phyloP scores from a whole-genome alignment of 768 basidiomycete species.

The Pulveroboletus ravenelii region DNA sequence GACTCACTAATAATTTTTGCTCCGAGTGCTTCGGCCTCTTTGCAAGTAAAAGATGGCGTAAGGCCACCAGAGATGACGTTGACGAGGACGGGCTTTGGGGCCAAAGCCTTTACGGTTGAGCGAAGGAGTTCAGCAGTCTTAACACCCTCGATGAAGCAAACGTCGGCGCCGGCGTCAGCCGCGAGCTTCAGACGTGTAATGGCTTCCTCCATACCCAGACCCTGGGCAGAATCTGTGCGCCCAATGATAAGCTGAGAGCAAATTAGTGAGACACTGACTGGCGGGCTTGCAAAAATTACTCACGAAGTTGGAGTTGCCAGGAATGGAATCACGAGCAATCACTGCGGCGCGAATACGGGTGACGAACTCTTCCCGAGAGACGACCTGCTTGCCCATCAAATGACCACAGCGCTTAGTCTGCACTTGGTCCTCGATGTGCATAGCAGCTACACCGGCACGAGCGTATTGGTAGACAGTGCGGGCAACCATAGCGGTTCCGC shows the following conservation, averaged over 20 bases:
- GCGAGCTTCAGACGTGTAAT: conserved; percentile 61
- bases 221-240: conserved; percentile 74
- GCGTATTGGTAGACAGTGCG: conserved; percentile 71
- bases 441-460: conserved; percentile 63
- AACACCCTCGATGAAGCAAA: conserved; percentile 80
- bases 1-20: conserved; percentile 74
- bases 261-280: background rate
- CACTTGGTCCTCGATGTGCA: conserved; percentile 81
- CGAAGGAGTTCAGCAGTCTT: conserved; percentile 61
- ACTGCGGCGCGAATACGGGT: conserved; percentile 76
- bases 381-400: conserved; percentile 76
- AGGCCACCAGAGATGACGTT: conserved; percentile 78
- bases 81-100: conserved; percentile 74
- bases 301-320: conserved; percentile 72
- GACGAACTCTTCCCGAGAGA: conserved; percentile 70
- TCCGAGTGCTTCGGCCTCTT: conserved; percentile 64
- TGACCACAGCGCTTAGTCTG: conserved; percentile 80
- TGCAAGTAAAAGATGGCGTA: conserved; percentile 66
- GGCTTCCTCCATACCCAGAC: conserved; percentile 76
- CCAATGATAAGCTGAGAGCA: conserved; percentile 58
- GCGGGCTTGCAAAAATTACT: conserved; percentile 7
- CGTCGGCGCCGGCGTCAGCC: conserved; percentile 69
- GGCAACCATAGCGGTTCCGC: conserved; percentile 70
- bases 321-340: conserved; percentile 69
- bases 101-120: conserved; percentile 59